These are phyloP conservation scores for Magnolia sinica DNA, from an alignment of 164 flowering plant species.

Conservation along the genomic window DNA sequence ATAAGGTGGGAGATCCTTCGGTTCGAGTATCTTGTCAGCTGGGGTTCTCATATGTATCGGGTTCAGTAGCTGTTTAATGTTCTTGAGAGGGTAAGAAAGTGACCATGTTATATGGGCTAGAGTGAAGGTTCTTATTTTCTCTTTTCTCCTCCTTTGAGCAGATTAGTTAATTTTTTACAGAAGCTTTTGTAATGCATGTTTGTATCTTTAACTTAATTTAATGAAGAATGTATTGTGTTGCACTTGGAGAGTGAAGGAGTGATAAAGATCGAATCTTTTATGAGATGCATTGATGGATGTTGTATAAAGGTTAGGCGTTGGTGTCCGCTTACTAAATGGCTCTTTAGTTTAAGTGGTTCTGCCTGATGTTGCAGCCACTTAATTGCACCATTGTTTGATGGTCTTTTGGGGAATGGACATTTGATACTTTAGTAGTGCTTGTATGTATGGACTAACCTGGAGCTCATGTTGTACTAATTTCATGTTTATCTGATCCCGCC, in stretches of 20 bases:
- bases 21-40: slow-evolving; percentile 4
- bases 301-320: background rate
- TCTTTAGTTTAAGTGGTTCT: no score
- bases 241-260: background rate
- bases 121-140: background rate
- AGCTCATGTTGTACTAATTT: no score
- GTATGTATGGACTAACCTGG: no score
- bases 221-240: background rate
- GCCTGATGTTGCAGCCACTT: no score
- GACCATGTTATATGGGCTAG: background rate
- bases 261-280: background rate
- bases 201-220: background rate
- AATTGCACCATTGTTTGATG: no score
- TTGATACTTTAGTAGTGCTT: no score
- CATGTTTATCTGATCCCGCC: no score
- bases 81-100: background rate
- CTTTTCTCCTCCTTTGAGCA: background rate
- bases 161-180: background rate
- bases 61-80: background rate
- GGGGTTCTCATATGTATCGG: background rate
- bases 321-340: no score
- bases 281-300: background rate
- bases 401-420: no score
- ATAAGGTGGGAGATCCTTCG: background rate
- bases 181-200: background rate